Evolutionary conservation across 768 basidiomycete genomes (phyloP).

Genomic region (Candolleomyces aberdarensis): DNA sequence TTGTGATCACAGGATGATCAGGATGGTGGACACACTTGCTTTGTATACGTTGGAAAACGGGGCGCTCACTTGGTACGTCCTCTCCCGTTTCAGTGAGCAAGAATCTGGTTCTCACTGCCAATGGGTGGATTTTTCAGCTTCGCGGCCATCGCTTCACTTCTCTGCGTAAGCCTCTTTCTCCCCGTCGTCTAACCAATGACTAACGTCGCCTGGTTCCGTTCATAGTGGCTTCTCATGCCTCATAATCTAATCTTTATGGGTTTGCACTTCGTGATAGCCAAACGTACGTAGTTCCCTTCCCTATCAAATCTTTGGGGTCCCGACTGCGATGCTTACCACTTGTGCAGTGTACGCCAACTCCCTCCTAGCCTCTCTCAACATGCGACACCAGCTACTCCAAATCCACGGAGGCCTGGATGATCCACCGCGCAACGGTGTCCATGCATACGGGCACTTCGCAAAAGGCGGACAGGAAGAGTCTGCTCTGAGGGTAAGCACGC

Average conservation of each 20-base stretch:
- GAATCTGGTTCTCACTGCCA: neutral
- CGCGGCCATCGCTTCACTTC: conserved; percentile 38
- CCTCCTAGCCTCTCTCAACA: conserved; percentile 24
- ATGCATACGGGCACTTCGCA: neutral
- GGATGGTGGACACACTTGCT: conserved; percentile 44
- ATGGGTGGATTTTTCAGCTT: conserved; percentile 21
- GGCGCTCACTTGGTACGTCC: conserved; percentile 41
- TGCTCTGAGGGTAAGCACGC: neutral
- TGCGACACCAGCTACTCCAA: conserved; percentile 5
- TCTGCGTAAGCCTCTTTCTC: conserved; percentile 32
- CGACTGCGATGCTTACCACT: neutral
- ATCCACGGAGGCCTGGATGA: conserved; percentile 3
- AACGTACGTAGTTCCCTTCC: conserved; percentile 27
- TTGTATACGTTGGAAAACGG: conserved; percentile 55
- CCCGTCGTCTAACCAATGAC: neutral
- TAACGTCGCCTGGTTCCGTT: no score
- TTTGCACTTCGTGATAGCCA: conserved; percentile 46
- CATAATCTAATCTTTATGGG: conserved; percentile 41
- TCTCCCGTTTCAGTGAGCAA: neutral
- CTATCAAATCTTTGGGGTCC: no score
- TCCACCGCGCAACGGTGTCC: neutral
- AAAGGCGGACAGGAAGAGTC: conserved; percentile 1
- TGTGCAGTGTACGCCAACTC: conserved; percentile 34
- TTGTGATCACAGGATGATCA: conserved; percentile 35
- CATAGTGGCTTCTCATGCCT: conserved; percentile 42